These are phyloP conservation scores for Amylocarpus encephaloides DNA, from an alignment of 2,329 filamentous ascomycete species.

Conservation along the genomic window DNA sequence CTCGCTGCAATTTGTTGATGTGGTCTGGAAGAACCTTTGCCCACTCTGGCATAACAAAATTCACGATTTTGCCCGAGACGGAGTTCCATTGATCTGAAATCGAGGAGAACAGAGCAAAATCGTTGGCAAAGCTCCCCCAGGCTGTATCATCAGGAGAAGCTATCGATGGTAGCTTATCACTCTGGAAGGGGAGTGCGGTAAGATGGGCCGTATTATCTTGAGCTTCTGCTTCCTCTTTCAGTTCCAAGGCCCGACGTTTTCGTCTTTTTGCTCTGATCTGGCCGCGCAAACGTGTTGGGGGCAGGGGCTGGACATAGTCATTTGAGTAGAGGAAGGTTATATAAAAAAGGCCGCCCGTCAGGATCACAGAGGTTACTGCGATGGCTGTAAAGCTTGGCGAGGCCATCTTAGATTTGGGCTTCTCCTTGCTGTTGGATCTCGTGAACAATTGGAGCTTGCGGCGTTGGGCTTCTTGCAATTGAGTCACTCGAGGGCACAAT, in stretches of 20 bases:
- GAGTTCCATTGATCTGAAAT: conserved; percentile 48
- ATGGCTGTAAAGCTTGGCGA: conserved; percentile 15
- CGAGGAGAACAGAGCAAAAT: conserved; percentile 41
- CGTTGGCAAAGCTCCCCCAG: conserved; percentile 27
- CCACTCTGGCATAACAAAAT: conserved; percentile 77
- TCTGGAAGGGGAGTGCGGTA: conserved; percentile 23
- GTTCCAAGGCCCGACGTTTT: conserved; percentile 11
- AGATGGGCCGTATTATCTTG: conserved; percentile 23
- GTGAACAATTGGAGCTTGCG: neutral
- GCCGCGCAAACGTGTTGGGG: conserved; percentile 25
- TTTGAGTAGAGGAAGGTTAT: conserved; percentile 30
- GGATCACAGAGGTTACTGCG: conserved; percentile 22
- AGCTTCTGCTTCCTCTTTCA: conserved; percentile 20
- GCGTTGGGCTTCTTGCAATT: neutral
- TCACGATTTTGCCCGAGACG: conserved; percentile 55
- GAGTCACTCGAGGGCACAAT: neutral
- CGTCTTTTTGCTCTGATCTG: conserved; percentile 18
- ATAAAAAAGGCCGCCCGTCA: conserved; percentile 24
- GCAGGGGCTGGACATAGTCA: conserved; percentile 29
- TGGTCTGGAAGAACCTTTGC: conserved; percentile 68
- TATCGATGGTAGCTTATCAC: conserved; percentile 9
- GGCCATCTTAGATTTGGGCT: conserved; percentile 20
- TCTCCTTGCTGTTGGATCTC: conserved; percentile 8
- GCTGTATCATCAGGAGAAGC: conserved; percentile 23
- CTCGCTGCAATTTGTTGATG: conserved; percentile 75